phyloP scores from a whole-genome alignment of 768 basidiomycete genomes.

The Rhizopogon rudus region DNA sequence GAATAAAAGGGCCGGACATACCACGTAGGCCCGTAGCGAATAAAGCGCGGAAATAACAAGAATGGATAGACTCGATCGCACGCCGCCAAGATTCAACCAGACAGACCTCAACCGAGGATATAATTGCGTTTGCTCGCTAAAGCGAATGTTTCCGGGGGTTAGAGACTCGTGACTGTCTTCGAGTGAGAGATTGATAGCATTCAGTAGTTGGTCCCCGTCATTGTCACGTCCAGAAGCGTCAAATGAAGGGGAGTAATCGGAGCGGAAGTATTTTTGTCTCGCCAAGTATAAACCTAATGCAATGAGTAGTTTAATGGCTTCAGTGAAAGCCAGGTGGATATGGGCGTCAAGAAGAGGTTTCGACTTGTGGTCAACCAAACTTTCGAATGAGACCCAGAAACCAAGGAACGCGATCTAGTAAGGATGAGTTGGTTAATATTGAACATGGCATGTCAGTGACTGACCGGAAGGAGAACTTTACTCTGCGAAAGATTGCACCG shows the following conservation, averaged over 20 bases:
- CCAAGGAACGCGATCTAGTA: background rate
- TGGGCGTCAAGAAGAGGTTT: constrained; percentile 2
- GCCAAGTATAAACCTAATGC: constrained; percentile 13
- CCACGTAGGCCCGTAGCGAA: constrained; percentile 11
- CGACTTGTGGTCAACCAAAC: background rate
- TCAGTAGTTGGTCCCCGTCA: constrained; percentile 5
- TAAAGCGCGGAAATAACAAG: constrained; percentile 10
- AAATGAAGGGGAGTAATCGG: background rate
- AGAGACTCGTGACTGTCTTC: constrained; percentile 5
- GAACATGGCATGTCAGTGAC: background rate
- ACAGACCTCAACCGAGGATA: background rate
- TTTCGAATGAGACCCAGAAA: background rate
- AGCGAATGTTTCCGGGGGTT: background rate
- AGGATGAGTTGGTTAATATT: background rate
- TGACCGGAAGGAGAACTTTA: background rate
- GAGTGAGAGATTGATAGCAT: constrained; percentile 5
- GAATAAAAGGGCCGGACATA: constrained; percentile 12
- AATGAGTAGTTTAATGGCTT: constrained; percentile 14
- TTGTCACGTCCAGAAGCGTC: background rate
- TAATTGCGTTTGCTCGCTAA: constrained; percentile 1
- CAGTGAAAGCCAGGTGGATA: constrained; percentile 14
- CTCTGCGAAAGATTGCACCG: background rate
- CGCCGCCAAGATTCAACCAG: constrained; percentile 4
- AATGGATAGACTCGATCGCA: constrained; percentile 12
- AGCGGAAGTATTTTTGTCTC: constrained; percentile 1